Evolutionary conservation across 2,329 filamentous ascomycete species (phyloP).

Genomic region (Exophiala sideris): DNA sequence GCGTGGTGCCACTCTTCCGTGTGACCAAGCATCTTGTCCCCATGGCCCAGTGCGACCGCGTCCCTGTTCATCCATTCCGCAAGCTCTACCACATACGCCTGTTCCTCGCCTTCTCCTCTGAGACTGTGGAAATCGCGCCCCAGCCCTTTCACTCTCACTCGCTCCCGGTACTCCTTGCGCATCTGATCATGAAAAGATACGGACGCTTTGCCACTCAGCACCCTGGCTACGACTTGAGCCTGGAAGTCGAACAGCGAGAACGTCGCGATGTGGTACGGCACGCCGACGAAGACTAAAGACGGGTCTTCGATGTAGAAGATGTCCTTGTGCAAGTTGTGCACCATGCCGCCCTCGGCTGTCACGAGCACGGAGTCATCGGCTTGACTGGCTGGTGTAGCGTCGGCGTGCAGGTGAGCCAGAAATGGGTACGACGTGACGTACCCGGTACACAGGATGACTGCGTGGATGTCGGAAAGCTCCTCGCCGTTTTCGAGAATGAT

Average conservation of each 20-base stretch:
- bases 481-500: constrained; percentile 54
- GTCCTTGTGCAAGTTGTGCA: constrained; percentile 67
- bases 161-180: constrained; percentile 32
- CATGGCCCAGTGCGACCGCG: constrained; percentile 7
- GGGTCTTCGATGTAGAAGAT: constrained; percentile 70
- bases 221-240: constrained; percentile 58
- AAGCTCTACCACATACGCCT: constrained; percentile 34
- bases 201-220: constrained; percentile 50
- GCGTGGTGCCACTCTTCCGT: constrained; percentile 17
- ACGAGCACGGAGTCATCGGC: constrained; percentile 57
- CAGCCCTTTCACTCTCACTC: constrained; percentile 30
- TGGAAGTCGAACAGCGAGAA: constrained; percentile 71
- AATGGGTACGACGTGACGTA: constrained; percentile 68
- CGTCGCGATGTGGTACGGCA: constrained; percentile 63
- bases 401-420: constrained; percentile 50
- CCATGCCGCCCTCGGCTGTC: constrained; percentile 57
- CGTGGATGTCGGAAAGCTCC: constrained; percentile 55
- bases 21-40: constrained; percentile 23
- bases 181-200: constrained; percentile 47
- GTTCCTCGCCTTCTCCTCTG: constrained; percentile 32
- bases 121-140: constrained; percentile 40
- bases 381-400: constrained; percentile 42
- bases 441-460: constrained; percentile 64
- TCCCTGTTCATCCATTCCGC: constrained; percentile 36
- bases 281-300: constrained; percentile 60